Base-by-base conservation (phyloP, 1,284 basidiomycete genomes). In the Xanthoconium separans region DNA sequence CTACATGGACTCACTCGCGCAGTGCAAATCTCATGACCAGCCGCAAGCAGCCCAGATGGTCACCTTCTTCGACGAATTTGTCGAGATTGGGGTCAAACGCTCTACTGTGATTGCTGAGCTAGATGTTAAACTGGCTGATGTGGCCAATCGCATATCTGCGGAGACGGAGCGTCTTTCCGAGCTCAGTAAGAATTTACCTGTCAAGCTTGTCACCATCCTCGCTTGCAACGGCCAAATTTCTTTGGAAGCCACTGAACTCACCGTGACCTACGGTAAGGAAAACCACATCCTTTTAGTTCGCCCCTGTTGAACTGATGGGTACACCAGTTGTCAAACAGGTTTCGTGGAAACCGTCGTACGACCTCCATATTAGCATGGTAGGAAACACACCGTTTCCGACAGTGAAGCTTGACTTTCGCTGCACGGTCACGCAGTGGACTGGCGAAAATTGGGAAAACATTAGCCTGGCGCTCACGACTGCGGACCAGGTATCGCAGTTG, bases 1-100 rank as follows among this genome's bases (percentile, higher is more conserved):
- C 2, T 66, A 63, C 33, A 68, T 68, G 60, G 55, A 64, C 36
- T 64, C 65, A 11, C 61, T 65, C 8, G 63, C 65, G 5, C 55
- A 65, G 39, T 64, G 61, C 53, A 59, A 59, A 12, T 44, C 45
- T 20, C 22, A 54, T 0, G 4, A 4, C 9, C 50, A 49, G 9
- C 24, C 48, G 1, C 55, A 59, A 24, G 54, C 59, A 34, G 48
- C 59, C 22, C 61, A 60, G 22, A 56, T 65, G 34, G 39, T 57
- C 6, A 37, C 52, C 2, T 57, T 64, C 40, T 65, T 68, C 44
- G 64, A 68, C 27, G 55, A 64, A 3, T 65, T 67, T n/a, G 52
- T 65, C 12, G 61, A 59, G 1, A 52, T 62, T 4, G 64, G 65
- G 3, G 13, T 54, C 24, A 27, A 47, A 4, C 56, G 64, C 16